A percentile compares a stretch with the other conserved stretches of the same genome.
phyloP scores from a whole-genome alignment of 2,329 filamentous ascomycete genomes.

The Arthrinium phaeospermum region DNA sequence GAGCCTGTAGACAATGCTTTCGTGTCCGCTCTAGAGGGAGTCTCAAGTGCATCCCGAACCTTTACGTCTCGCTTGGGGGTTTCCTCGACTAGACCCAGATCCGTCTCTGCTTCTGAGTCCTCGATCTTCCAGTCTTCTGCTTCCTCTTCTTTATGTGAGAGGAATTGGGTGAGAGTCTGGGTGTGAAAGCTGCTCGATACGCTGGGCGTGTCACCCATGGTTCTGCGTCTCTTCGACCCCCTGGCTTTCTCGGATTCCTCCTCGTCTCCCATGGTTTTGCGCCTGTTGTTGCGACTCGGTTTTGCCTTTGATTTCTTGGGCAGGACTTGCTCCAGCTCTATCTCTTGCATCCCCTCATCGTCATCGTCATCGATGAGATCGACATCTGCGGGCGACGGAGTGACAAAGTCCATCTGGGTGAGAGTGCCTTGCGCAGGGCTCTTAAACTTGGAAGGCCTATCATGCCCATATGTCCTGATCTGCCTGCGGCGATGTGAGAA shows the following conservation, averaged over 20 bases:
- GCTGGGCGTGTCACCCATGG: conserved; percentile 35
- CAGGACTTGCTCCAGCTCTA: conserved; percentile 23
- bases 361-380: conserved; percentile 24
- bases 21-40: background rate
- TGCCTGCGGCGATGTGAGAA: conserved; percentile 34
- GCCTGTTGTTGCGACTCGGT: conserved; percentile 30
- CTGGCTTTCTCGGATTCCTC: conserved; percentile 28
- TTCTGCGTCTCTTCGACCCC: conserved; percentile 38
- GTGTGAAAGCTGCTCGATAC: conserved; percentile 39
- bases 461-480: conserved; percentile 34
- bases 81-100: conserved; percentile 30
- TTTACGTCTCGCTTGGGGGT: conserved; percentile 33
- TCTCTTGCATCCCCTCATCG: conserved; percentile 22
- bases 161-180: conserved; percentile 38
- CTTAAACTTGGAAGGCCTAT: conserved; percentile 24
- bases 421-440: conserved; percentile 34
- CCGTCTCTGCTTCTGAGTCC: conserved; percentile 36
- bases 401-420: conserved; percentile 39
- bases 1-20: background rate
- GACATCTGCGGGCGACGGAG: conserved; percentile 28
- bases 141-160: conserved; percentile 28
- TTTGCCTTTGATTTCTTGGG: conserved; percentile 26
- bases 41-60: conserved; percentile 16
- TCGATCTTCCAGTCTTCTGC: conserved; percentile 32
- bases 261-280: conserved; percentile 38